These are phyloP conservation scores for Nemania serpens DNA, from an alignment of 2,329 filamentous ascomycete species.

Conservation along the genomic window DNA sequence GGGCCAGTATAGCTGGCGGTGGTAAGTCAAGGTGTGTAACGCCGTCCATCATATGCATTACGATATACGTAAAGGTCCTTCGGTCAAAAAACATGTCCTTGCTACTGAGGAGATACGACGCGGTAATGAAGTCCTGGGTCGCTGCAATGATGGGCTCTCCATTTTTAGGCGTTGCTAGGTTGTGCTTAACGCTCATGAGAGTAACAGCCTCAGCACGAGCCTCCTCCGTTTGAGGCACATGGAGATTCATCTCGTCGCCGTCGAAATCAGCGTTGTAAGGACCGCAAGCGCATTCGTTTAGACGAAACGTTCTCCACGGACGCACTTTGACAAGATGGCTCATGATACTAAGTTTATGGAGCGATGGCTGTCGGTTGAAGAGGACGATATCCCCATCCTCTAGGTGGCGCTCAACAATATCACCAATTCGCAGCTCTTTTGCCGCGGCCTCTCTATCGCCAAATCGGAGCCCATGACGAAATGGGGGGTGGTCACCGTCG, in stretches of 20 bases:
- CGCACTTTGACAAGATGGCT: slow-evolving; percentile 92
- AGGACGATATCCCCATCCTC: slow-evolving; percentile 95
- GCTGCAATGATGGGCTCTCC: slow-evolving; percentile 97
- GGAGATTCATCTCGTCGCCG: slow-evolving; percentile 98
- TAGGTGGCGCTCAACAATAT: slow-evolving; percentile 91
- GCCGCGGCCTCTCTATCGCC: slow-evolving; percentile 74
- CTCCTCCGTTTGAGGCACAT: slow-evolving; percentile 97
- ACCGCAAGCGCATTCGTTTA: slow-evolving; percentile 97
- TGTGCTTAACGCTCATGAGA: slow-evolving; percentile 97
- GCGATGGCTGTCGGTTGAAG: slow-evolving; percentile 96
- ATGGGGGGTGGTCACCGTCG: slow-evolving; percentile 54
- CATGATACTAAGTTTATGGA: slow-evolving; percentile 99
- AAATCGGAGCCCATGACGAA: slow-evolving; percentile 77
- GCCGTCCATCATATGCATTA: slow-evolving; percentile 90
- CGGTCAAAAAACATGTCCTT: slow-evolving; percentile 94
- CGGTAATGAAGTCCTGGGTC: slow-evolving; percentile 99
- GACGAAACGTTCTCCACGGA: slow-evolving; percentile 91
- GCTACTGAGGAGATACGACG: slow-evolving; percentile 85
- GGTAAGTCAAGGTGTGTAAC: slow-evolving; percentile 81
- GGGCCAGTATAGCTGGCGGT: slow-evolving; percentile 83
- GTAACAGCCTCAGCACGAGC: slow-evolving; percentile 93
- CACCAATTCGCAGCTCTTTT: slow-evolving; percentile 75
- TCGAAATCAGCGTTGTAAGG: slow-evolving; percentile 99
- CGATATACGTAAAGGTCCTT: slow-evolving; percentile 85
- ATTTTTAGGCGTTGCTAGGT: slow-evolving; percentile 93